These are phyloP conservation scores for Eucalyptus pauciflora DNA, from an alignment of 345 rosid species.

Conservation along the genomic window DNA sequence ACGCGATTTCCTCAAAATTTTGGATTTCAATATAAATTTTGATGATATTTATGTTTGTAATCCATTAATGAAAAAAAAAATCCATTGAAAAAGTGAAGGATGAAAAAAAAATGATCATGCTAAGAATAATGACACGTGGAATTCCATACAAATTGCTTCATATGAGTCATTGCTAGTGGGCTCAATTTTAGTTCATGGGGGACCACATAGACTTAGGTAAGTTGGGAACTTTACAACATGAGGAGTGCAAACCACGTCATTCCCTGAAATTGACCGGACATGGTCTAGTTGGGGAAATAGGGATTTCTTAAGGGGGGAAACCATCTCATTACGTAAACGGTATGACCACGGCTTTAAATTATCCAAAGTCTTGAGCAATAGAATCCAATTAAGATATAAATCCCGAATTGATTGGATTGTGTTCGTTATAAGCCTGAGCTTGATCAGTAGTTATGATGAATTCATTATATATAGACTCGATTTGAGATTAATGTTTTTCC, in stretches of 20 bases:
- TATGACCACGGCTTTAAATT: neutral
- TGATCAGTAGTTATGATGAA: neutral
- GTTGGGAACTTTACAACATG: neutral
- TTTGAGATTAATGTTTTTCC: neutral
- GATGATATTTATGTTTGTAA: accelerated
- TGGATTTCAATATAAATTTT: neutral
- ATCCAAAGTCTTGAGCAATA: neutral
- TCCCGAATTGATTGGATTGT: neutral
- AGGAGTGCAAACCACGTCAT: neutral
- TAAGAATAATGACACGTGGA: neutral
- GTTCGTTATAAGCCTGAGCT: neutral
- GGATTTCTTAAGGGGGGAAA: neutral
- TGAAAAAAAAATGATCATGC: neutral
- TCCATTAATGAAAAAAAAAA: neutral
- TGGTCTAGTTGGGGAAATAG: neutral
- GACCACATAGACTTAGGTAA: neutral
- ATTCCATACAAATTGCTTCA: neutral
- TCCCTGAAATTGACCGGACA: neutral
- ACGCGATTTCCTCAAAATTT: neutral
- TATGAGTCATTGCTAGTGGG: neutral
- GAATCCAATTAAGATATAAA: neutral
- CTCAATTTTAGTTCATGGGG: neutral
- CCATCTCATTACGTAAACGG: neutral
- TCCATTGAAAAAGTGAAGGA: too few species aligned
- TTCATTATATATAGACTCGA: neutral